Evolutionary conservation across 345 rosid genomes (phyloP), one percentile per base, ranked within the genome.

Genomic region (Eucalyptus erythrocorys): DNA sequence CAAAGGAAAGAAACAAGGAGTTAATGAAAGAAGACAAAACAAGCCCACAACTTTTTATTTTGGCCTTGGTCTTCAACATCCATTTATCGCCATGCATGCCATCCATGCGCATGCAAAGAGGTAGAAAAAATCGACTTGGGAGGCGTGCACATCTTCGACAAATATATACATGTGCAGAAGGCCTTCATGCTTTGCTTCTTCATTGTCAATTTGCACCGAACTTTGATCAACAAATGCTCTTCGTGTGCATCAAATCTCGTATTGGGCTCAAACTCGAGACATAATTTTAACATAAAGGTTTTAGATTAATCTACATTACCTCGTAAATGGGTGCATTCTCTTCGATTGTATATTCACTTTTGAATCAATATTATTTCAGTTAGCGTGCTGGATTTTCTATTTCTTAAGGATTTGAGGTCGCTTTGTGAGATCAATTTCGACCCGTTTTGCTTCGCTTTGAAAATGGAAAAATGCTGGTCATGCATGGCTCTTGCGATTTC

Each of bases 181-280:
- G 49, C 49, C 6, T 48, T 48, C 49, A 48, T 48, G 49, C 49
- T 48, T 48, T 48, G 49, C 49, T 48, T 13, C 49, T 48, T 48
- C 4, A 48, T 13, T 48, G 48, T 48, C 48, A 48, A 48, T 48
- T 48, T 48, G 48, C 13, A 11, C 48, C 48, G 4, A 48, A 48
- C 48, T 48, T 48, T 48, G 48, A 48, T 48, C 48, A 0, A 48
- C 49, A 48, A 48, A 48, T 48, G 49, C 15, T 48, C 49, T 1
- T 2, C 49, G 4, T 4, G 16, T 13, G 49, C 49, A 48, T 48
- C 1, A 16, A 48, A 48, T 48, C 0, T 48, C 15, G 16, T 0
- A 48, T 48, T 48, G 0, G 13, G 0, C 49, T 48, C 16, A 48
- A 48, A 48, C 0, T 48, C 16, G 1, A 48, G 49, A 13, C 1